phyloP scores from a whole-genome alignment of 2,329 filamentous ascomycete genomes.

The Amylocarpus encephaloides region DNA sequence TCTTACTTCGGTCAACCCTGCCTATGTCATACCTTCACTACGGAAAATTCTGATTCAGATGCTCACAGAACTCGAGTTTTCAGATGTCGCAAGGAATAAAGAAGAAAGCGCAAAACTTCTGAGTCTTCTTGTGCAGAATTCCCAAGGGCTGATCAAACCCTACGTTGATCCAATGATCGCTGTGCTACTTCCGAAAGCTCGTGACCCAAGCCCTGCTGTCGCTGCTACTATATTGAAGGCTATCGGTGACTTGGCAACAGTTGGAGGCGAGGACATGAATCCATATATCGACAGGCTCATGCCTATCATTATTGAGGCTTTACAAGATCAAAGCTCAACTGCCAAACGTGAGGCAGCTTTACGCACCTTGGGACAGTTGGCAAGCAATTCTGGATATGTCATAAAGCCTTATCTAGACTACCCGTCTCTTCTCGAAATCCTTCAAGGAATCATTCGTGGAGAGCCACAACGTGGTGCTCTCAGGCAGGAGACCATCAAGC shows the following conservation, averaged over 20 bases:
- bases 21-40: slow-evolving; percentile 93
- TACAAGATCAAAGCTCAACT: slow-evolving; percentile 90
- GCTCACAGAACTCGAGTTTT: slow-evolving; percentile 92
- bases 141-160: slow-evolving; percentile 86
- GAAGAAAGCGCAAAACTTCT: slow-evolving; percentile 93
- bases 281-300: slow-evolving; percentile 87
- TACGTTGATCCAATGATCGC: slow-evolving; percentile 96
- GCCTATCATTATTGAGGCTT: slow-evolving; percentile 87
- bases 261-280: slow-evolving; percentile 90
- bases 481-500: slow-evolving; percentile 88
- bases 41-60: slow-evolving; percentile 94
- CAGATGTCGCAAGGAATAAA: slow-evolving; percentile 87
- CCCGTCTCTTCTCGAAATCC: slow-evolving; percentile 82
- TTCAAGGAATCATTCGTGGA: slow-evolving; percentile 90
- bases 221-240: slow-evolving; percentile 93
- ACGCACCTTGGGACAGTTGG: slow-evolving; percentile 82
- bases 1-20: slow-evolving; percentile 83
- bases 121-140: slow-evolving; percentile 86
- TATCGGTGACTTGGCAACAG: slow-evolving; percentile 87
- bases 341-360: slow-evolving; percentile 87
- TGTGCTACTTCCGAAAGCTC: slow-evolving; percentile 87
- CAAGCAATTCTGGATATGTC: slow-evolving; percentile 95
- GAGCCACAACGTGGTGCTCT: slow-evolving; percentile 78
- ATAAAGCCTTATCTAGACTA: slow-evolving; percentile 95
- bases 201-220: slow-evolving; percentile 77